A percentile compares a stretch with the other conserved stretches of the same genome.
Evolutionary conservation across 768 basidiomycete genomes (phyloP).

Genomic region (Boletus huronensis): DNA sequence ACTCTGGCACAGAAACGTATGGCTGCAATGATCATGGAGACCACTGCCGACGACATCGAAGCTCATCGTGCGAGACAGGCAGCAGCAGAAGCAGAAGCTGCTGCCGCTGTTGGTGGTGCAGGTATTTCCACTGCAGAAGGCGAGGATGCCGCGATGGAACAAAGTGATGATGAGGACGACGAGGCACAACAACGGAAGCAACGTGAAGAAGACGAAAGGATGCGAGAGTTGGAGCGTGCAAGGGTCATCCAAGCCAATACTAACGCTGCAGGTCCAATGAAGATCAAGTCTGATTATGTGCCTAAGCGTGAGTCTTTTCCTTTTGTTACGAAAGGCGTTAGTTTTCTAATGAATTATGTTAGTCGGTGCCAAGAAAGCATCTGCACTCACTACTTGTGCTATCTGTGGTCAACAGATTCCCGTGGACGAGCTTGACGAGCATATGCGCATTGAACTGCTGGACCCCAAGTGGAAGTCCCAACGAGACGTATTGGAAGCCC

Average conservation of each 20-base stretch:
- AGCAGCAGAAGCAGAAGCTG: constrained; percentile 81
- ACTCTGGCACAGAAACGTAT: constrained; percentile 95
- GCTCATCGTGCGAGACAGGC: constrained; percentile 78
- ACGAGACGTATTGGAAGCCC: constrained; percentile 81
- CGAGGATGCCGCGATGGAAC: constrained; percentile 69
- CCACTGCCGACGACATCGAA: constrained; percentile 82
- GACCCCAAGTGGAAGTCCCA: constrained; percentile 99
- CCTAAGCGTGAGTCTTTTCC: constrained; percentile 70
- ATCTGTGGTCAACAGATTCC: constrained; percentile 97
- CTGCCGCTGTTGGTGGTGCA: constrained; percentile 67
- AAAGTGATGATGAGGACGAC: constrained; percentile 81
- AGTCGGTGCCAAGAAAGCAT: constrained; percentile 65
- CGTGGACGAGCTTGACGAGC: constrained; percentile 92
- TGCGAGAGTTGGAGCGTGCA: constrained; percentile 70
- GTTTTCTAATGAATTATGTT: constrained; percentile 6
- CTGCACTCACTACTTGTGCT: constrained; percentile 79
- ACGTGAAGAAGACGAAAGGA: constrained; percentile 67
- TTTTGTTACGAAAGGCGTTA: background rate
- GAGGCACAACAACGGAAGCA: constrained; percentile 54
- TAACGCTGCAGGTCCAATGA: constrained; percentile 78
- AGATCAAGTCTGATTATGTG: constrained; percentile 94
- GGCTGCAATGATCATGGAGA: constrained; percentile 98
- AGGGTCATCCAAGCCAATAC: constrained; percentile 78
- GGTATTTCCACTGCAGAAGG: constrained; percentile 44
- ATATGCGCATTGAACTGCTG: constrained; percentile 96